Conservation (phyloP, 2,329 filamentous ascomycete species). For the Alternaria tenuissima region DNA sequence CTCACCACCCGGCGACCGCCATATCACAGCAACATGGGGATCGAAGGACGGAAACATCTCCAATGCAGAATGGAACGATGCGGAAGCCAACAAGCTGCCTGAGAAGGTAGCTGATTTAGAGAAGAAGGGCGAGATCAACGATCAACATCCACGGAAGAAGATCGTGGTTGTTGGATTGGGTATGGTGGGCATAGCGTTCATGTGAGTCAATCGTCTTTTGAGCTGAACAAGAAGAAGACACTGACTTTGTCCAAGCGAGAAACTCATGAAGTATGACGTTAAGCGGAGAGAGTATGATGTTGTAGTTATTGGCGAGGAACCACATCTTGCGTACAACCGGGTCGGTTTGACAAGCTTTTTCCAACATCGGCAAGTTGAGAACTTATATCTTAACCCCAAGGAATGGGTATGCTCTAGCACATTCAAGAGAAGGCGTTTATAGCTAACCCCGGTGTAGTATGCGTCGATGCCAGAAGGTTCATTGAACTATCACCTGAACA, state of each 20-base stretch:
- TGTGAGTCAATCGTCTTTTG: conserved; percentile 65
- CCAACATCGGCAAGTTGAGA: conserved; percentile 82
- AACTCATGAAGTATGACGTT: conserved; percentile 83
- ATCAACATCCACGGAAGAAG: conserved; percentile 61
- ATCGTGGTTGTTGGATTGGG: conserved; percentile 86
- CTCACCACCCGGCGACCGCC: conserved; percentile 36
- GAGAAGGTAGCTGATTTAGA: conserved; percentile 51
- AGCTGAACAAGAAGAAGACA: not conserved
- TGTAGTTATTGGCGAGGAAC: conserved; percentile 85
- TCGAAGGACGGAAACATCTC: conserved; percentile 48
- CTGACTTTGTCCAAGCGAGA: conserved; percentile 69
- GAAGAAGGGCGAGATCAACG: conserved; percentile 40
- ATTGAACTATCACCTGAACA: conserved; percentile 79
- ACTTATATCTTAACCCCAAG: conserved; percentile 84
- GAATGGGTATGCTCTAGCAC: conserved; percentile 70
- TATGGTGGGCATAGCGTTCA: conserved; percentile 90
- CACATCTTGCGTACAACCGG: conserved; percentile 88
- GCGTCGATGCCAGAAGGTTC: conserved; percentile 70
- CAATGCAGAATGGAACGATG: conserved; percentile 57
- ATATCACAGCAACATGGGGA: conserved; percentile 36
- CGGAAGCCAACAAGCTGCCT: conserved; percentile 56
- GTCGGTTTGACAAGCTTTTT: conserved; percentile 91
- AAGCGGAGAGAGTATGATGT: conserved; percentile 79
- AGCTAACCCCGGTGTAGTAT: conserved; percentile 61
- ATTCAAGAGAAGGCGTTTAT: not conserved